Percentiles rank a stretch among this genome's conserved stretches.
These are phyloP conservation scores for Leccinum broughii DNA, from an alignment of 768 basidiomycete species.

Conservation along the genomic window DNA sequence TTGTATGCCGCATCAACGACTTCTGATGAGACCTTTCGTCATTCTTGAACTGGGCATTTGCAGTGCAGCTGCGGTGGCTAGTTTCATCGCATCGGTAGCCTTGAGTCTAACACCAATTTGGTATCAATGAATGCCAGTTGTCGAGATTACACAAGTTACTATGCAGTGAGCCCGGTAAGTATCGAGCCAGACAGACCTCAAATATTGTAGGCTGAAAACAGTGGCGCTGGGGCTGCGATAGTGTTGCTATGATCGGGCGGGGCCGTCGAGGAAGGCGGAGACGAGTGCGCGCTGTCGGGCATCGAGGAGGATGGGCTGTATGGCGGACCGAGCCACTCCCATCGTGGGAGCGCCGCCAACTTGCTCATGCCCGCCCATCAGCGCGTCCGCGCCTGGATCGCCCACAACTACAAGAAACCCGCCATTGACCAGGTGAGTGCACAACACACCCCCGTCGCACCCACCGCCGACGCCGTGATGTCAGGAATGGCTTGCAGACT, in stretches of 20 bases:
- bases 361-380: slow-evolving; percentile 23
- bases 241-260: slow-evolving; percentile 16
- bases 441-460: background rate
- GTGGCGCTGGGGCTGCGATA: too few relatives aligned
- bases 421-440: slow-evolving; percentile 57
- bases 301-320: slow-evolving; percentile 5
- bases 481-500: slow-evolving; percentile 77
- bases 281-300: slow-evolving; percentile 24
- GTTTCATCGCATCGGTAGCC: too few relatives aligned
- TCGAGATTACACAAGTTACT: too few relatives aligned
- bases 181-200: too few relatives aligned
- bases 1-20: too few relatives aligned
- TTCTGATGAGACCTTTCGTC: too few relatives aligned
- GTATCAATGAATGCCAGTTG: too few relatives aligned
- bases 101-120: too few relatives aligned
- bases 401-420: slow-evolving; percentile 57
- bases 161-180: too few relatives aligned
- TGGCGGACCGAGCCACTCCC: slow-evolving; percentile 9
- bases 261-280: slow-evolving; percentile 13
- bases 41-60: too few relatives aligned
- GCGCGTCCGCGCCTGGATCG: slow-evolving; percentile 53
- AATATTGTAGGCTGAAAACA: too few relatives aligned
- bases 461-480: slow-evolving; percentile 3
- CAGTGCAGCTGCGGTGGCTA: too few relatives aligned
- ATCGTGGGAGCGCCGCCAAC: background rate